Percentiles rank a stretch among this genome's conserved stretches.
phyloP scores from a whole-genome alignment of 495 filamentous ascomycete species.

The Daldinia caldariorum region DNA sequence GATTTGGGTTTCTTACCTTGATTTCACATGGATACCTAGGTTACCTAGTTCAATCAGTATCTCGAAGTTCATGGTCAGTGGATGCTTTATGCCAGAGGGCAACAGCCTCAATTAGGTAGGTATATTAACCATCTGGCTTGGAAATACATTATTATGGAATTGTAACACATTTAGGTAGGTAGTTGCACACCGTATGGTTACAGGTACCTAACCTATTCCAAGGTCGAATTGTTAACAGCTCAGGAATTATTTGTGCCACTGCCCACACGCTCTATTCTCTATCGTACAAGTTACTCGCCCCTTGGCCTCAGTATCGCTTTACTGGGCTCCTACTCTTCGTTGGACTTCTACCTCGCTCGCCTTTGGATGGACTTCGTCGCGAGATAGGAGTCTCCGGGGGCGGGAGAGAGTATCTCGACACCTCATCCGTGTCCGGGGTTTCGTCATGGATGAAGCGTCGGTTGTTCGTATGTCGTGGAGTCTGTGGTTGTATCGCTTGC shows the following conservation, averaged over 20 bases:
- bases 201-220: too few relatives aligned
- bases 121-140: too few relatives aligned
- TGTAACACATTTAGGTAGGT: too few relatives aligned
- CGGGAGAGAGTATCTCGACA: slow-evolving; percentile 48
- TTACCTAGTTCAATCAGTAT: too few relatives aligned
- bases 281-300: slow-evolving; percentile 16
- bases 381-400: slow-evolving; percentile 53
- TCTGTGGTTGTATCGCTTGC: slow-evolving; percentile 55
- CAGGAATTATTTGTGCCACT: neutral
- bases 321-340: slow-evolving; percentile 52
- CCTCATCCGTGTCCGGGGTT: slow-evolving; percentile 57
- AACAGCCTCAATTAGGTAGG: too few relatives aligned
- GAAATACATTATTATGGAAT: too few relatives aligned
- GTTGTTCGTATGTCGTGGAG: slow-evolving; percentile 49
- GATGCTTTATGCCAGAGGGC: too few relatives aligned
- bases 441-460: slow-evolving; percentile 48
- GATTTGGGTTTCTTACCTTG: too few relatives aligned
- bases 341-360: slow-evolving; percentile 55
- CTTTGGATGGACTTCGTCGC: slow-evolving; percentile 57
- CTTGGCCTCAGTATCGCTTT: slow-evolving; percentile 50
- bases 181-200: too few relatives aligned
- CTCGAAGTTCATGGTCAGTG: too few relatives aligned
- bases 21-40: too few relatives aligned
- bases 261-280: neutral
- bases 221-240: neutral